A percentile compares a stretch with the other conserved stretches of the same genome.
Conservation (phyloP, 441 rosid species). For the Croton setiger region DNA sequence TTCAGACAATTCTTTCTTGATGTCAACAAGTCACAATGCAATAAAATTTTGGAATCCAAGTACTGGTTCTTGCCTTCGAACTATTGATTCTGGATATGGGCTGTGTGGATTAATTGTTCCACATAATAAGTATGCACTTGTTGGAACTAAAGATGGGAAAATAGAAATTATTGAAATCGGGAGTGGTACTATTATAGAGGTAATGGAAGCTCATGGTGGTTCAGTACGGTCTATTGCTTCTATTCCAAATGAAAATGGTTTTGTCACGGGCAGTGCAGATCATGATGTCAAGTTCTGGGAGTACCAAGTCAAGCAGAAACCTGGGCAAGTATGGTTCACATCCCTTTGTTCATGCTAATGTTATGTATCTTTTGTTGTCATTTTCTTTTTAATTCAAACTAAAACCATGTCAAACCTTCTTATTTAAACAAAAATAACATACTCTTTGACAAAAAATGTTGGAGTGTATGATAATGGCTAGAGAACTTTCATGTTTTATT, state of each 20-base stretch:
- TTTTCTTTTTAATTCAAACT: background rate
- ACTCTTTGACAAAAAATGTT: background rate
- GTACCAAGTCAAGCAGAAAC: constrained; percentile 62
- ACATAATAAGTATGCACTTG: constrained; percentile 71
- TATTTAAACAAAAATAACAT: background rate
- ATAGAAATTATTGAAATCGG: constrained; percentile 86
- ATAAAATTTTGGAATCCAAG: constrained; percentile 97
- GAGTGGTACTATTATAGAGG: constrained; percentile 70
- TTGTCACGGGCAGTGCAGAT: constrained; percentile 96
- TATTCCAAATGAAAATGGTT: constrained; percentile 73
- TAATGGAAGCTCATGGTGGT: constrained; percentile 89
- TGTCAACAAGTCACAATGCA: constrained; percentile 96
- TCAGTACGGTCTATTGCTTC: constrained; percentile 65
- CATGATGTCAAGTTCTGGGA: constrained; percentile 96
- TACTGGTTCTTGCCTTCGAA: constrained; percentile 90
- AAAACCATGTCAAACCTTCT: background rate
- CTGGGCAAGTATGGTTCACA: constrained; percentile 50
- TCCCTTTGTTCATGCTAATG: background rate
- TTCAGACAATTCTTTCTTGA: constrained; percentile 76
- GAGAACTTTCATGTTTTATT: background rate
- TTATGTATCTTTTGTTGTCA: background rate
- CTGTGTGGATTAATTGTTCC: constrained; percentile 89
- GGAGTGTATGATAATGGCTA: background rate
- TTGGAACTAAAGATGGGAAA: constrained; percentile 85
- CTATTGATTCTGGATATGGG: constrained; percentile 89